Conservation (phyloP, 2,329 filamentous ascomycete species). For the Aspergillus floridensis region DNA sequence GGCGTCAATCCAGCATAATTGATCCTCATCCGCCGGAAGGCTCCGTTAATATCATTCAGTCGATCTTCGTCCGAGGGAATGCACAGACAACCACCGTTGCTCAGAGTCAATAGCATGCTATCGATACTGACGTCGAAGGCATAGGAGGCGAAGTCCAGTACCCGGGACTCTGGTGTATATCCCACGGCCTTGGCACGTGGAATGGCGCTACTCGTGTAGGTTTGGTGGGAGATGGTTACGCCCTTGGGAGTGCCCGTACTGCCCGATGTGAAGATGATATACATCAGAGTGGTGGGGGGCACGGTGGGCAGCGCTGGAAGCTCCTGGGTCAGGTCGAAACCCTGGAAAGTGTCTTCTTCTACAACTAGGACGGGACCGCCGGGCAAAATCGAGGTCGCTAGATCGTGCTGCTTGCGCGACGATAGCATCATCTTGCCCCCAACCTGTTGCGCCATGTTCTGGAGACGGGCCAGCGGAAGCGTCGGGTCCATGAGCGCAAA, state of each 20-base stretch:
- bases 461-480: conserved; percentile 32
- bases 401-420: conserved; percentile 28
- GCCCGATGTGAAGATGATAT: conserved; percentile 60
- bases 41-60: conserved; percentile 49
- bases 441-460: conserved; percentile 33
- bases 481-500: conserved; percentile 35
- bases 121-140: conserved; percentile 54
- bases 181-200: conserved; percentile 54
- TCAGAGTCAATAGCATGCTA: conserved; percentile 56
- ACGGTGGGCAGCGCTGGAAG: conserved; percentile 22
- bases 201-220: conserved; percentile 56
- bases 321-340: conserved; percentile 11
- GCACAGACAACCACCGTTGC: conserved; percentile 59
- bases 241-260: conserved; percentile 55
- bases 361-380: conserved; percentile 27
- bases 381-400: conserved; percentile 34
- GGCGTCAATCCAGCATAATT: conserved; percentile 61
- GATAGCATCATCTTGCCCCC: conserved; percentile 29
- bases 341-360: conserved; percentile 23
- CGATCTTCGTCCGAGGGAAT: conserved; percentile 53
- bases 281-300: conserved; percentile 47
- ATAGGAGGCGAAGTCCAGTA: conserved; percentile 59
- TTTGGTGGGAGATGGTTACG: conserved; percentile 60
- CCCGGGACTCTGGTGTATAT: conserved; percentile 53
- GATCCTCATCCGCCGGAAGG: conserved; percentile 51